Evolutionary conservation across 2,329 filamentous ascomycete genomes (phyloP), one percentile per base, ranked within the genome.

Genomic region (Botrytis fragariae): DNA sequence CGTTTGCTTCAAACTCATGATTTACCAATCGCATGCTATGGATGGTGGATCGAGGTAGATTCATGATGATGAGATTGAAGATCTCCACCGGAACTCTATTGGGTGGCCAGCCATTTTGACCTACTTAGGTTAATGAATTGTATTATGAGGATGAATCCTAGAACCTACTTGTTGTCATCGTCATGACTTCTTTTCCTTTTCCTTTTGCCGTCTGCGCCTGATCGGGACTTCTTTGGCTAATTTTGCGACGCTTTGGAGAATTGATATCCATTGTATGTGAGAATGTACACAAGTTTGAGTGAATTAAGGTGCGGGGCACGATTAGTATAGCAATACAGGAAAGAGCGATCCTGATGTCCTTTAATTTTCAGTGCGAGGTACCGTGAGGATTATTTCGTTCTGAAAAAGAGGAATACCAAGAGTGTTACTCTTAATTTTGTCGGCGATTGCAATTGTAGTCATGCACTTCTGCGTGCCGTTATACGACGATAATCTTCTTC

Each of bases 1-100:
- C 84, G 74, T 87, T 88, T 20, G 80, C 76, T 74, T 91, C 88
- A 74, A 90, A 88, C 72, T 90, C 88, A 54, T 82, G 84, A 77
- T 85, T 88, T 4, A 91, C 89, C 6, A 92, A 83, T 8, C 91
- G 87, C 81, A 92, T 84, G 44, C 82, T 84, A 79, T 89, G 87
- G 69, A 92, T 83, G 74, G 90, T 88, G 48, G 86, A 83, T 7
- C 88, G 86, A 14, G 87, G 85, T 9, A 93, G 84, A 78, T 88
- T 82, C 2, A 81, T 78, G 10, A 85, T 85, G 71, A 93, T 88
- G 70, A 86, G 77, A 69, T 87, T 85, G 78, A 90, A 91, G 3
- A 93, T 82, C 77, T 93, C 91, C 9, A 88, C 83, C 0, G 91
- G 90, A 2, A 93, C 75, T 8, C 75, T 71, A 68, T 82, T 78